These are phyloP conservation scores for Thalassiosira livingstoniorum DNA, from an alignment of 352 stramenopile species.

Conservation along the genomic window DNA sequence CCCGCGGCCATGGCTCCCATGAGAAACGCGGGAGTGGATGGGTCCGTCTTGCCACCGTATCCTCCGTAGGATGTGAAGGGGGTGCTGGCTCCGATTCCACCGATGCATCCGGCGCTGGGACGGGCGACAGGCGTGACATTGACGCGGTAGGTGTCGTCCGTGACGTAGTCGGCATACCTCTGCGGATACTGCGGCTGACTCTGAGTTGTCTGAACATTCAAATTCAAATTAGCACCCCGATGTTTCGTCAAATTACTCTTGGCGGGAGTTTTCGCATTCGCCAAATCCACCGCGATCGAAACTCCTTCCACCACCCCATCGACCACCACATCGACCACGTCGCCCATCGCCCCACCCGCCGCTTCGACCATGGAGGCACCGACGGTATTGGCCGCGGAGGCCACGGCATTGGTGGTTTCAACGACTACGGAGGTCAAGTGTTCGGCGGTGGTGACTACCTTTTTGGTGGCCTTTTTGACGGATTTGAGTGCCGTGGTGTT, in stretches of 20 bases:
- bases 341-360: neutral
- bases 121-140: constrained; percentile 29
- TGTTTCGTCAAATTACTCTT: constrained; percentile 31
- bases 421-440: constrained; percentile 6
- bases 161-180: constrained; percentile 53
- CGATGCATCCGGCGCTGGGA: neutral
- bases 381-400: neutral
- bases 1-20: constrained; percentile 37
- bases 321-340: neutral
- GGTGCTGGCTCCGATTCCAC: neutral
- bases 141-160: constrained; percentile 49
- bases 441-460: neutral
- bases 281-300: neutral
- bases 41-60: constrained; percentile 10
- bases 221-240: neutral
- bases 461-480: constrained; percentile 20
- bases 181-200: neutral
- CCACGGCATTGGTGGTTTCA: neutral
- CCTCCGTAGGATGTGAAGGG: neutral
- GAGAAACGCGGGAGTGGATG: constrained; percentile 27
- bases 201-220: neutral
- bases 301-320: neutral
- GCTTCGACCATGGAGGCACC: neutral
- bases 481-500: no score
- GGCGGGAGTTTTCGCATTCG: constrained; percentile 40